Base-by-base conservation (phyloP, 352 stramenopile genomes). In the Phytophthora colocasiae region DNA sequence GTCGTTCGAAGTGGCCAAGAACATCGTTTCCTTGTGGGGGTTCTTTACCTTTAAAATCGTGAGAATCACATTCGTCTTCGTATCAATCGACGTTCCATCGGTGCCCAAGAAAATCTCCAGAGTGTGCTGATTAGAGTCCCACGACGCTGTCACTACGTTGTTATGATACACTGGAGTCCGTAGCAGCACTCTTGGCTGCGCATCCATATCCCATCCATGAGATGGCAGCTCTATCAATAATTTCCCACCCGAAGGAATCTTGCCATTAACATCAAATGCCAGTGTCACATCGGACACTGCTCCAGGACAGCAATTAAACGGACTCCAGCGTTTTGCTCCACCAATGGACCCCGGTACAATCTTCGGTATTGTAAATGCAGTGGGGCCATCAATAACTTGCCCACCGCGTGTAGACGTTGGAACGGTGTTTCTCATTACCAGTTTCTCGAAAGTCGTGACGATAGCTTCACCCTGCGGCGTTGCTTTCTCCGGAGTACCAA, bases 381-480 rank as follows among this genome's bases (percentile, higher is more conserved):
- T 69, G 0, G 81, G 83, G 0, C 85, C 83, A 27, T 92, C 81
- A 44, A 93, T 70, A 31, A 90, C 73, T 52, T 93, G 81, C 5
- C 85, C 81, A 34, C 85, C 80, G 7, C 83, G 80, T 3, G 69
- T 89, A 19, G 83, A 91, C 4, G 63, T 34, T 2, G 81, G 83
- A 4, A 87, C 71, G 0, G 81, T 92, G 11, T 59, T 71, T 19
- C 85, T 79, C 22, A 77, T 41, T 6, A 87, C 64, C 17, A 89
- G 60, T 53, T 90, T 92, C 60, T 92, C 81, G 31, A 80, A 92
- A 40, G 71, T 78, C 2, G 81, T 92, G 39, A 90, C 75, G 9
- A 78, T 73, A 1, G 67, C 67, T 43, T 91, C 78, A 2, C 61
- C 68, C 10, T 77, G 66, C 5, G 81, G 69, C 1, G 80, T 91